phyloP scores from a whole-genome alignment of 2,329 filamentous ascomycete species.

The Alternaria atra region DNA sequence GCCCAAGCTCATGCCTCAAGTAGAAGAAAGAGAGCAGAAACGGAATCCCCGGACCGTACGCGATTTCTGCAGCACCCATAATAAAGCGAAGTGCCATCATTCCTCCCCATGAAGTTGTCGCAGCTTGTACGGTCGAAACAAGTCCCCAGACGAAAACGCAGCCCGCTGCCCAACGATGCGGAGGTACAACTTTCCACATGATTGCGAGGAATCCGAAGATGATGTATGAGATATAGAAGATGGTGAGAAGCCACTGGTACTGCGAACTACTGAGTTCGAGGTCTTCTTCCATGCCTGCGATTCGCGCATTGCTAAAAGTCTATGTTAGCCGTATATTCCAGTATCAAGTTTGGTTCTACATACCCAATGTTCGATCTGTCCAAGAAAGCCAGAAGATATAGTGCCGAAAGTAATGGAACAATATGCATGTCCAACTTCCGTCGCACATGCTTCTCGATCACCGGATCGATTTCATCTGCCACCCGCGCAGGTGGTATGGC shows the following conservation, averaged over 20 bases:
- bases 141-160: constrained; percentile 49
- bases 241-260: constrained; percentile 50
- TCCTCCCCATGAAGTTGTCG: constrained; percentile 39
- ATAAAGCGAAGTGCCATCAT: constrained; percentile 50
- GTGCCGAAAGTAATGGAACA: constrained; percentile 42
- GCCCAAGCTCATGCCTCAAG: constrained; percentile 64
- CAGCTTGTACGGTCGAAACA: constrained; percentile 46
- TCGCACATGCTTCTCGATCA: constrained; percentile 37
- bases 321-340: background rate
- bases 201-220: constrained; percentile 47
- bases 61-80: constrained; percentile 55
- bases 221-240: constrained; percentile 53
- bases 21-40: constrained; percentile 68
- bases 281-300: constrained; percentile 52
- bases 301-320: constrained; percentile 47
- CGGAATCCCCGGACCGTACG: constrained; percentile 56
- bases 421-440: constrained; percentile 45
- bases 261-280: constrained; percentile 34
- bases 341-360: background rate
- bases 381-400: constrained; percentile 49
- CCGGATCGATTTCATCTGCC: constrained; percentile 22
- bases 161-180: constrained; percentile 48
- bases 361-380: constrained; percentile 53
- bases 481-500: background rate
- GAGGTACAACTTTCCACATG: constrained; percentile 51